Percentiles rank a stretch among this genome's conserved stretches.
phyloP scores from a whole-genome alignment of 768 basidiomycete genomes.

The Cystobasidium tubakii region DNA sequence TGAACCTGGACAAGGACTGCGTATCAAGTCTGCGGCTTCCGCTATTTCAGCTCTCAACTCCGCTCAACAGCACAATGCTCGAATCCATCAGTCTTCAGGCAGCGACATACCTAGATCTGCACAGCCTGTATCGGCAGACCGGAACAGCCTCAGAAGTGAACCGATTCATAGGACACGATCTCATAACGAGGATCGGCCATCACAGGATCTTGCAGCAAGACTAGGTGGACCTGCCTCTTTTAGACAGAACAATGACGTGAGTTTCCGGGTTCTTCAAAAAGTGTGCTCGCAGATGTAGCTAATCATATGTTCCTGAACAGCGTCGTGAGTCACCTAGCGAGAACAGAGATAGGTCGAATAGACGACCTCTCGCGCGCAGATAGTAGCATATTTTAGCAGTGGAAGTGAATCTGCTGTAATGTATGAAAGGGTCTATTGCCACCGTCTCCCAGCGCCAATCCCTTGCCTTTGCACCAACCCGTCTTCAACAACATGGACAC shows the following conservation, averaged over 20 bases:
- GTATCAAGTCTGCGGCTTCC: constrained; percentile 28
- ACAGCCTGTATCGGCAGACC: neutral
- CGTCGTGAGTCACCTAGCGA: neutral
- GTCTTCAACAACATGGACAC: neutral
- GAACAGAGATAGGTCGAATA: neutral
- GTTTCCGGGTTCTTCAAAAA: no score
- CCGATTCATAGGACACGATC: neutral
- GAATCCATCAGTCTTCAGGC: neutral
- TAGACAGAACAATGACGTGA: neutral
- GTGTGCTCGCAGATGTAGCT: no score
- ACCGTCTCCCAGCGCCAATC: neutral
- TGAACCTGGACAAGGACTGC: constrained; percentile 19
- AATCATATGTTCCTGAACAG: neutral
- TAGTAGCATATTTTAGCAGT: neutral
- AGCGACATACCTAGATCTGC: neutral
- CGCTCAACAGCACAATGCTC: constrained; percentile 33
- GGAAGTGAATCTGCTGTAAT: neutral
- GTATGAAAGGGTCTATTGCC: neutral
- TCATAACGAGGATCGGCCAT: neutral
- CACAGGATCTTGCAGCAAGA: neutral
- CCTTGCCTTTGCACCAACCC: neutral
- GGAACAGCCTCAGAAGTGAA: neutral
- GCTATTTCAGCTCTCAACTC: constrained; percentile 19
- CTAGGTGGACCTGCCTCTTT: neutral
- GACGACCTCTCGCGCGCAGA: neutral